These are phyloP conservation scores for Epichloe gansuensis DNA, from an alignment of 2,329 filamentous ascomycete species.

Conservation along the genomic window DNA sequence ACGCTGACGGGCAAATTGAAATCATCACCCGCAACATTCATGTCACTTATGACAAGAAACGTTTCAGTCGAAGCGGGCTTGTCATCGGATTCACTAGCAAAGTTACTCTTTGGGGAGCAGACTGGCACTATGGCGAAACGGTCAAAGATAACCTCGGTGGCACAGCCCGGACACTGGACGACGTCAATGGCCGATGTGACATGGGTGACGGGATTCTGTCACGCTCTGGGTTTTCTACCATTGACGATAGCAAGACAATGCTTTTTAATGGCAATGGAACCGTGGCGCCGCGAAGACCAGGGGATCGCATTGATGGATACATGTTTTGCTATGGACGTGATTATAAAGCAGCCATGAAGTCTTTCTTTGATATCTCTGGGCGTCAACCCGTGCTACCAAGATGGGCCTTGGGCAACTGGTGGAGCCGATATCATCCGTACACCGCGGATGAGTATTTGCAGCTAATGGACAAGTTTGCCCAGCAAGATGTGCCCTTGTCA, in stretches of 20 bases:
- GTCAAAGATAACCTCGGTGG: conserved; percentile 26
- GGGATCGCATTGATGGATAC: conserved; percentile 40
- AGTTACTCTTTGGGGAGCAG: conserved; percentile 8
- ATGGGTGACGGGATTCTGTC: conserved; percentile 39
- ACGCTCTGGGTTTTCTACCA: conserved; percentile 32
- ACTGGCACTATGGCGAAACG: conserved; percentile 37
- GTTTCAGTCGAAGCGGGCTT: conserved; percentile 39
- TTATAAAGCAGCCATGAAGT: conserved; percentile 38
- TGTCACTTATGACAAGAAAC: conserved; percentile 43
- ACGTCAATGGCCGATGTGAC: conserved; percentile 34
- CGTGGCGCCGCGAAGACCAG: conserved; percentile 32
- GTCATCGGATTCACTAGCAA: conserved; percentile 29
- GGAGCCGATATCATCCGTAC: conserved; percentile 49
- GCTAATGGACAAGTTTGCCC: conserved; percentile 43
- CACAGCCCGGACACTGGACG: conserved; percentile 42
- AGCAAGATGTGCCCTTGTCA: conserved; percentile 39
- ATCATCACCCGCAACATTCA: conserved; percentile 43
- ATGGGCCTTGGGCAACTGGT: conserved; percentile 52
- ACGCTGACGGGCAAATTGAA: conserved; percentile 33
- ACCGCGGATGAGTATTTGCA: conserved; percentile 39
- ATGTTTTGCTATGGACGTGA: conserved; percentile 46
- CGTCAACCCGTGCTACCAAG: conserved; percentile 41
- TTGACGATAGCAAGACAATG: conserved; percentile 44
- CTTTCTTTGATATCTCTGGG: conserved; percentile 42
- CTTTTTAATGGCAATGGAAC: conserved; percentile 41